Evolutionary conservation across 192 early-diverging fungal species (phyloP).

Genomic region (Backusella psychrophila): DNA sequence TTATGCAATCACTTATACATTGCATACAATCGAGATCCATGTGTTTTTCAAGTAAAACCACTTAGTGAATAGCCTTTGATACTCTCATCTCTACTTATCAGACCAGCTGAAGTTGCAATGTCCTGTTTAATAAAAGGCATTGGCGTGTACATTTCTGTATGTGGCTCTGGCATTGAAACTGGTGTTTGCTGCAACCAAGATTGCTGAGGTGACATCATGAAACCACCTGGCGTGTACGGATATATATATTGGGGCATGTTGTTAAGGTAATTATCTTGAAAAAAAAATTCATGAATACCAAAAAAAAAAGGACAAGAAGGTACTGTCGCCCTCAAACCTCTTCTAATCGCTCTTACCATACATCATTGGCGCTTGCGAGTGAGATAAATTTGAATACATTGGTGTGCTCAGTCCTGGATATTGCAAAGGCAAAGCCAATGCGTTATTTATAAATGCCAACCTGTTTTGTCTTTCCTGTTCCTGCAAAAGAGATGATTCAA

Average conservation of each 20-base stretch:
- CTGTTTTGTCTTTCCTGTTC: background rate
- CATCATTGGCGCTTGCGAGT: background rate
- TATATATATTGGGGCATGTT: background rate
- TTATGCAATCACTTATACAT: too few relatives aligned
- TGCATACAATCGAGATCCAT: too few relatives aligned
- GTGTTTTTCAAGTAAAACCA: background rate
- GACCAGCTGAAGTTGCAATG: conserved; percentile 3
- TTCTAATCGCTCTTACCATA: background rate
- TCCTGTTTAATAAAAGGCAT: background rate
- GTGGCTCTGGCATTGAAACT: conserved; percentile 1
- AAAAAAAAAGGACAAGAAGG: background rate
- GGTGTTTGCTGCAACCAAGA: conserved; percentile 3
- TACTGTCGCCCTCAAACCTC: background rate
- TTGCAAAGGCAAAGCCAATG: background rate
- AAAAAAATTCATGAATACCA: background rate
- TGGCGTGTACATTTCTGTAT: background rate
- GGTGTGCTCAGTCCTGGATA: background rate
- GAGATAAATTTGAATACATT: background rate
- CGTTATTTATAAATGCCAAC: background rate
- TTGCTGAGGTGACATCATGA: background rate
- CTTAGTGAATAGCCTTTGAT: background rate
- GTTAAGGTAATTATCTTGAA: background rate
- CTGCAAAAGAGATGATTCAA: background rate
- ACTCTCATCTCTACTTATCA: conserved; percentile 3
- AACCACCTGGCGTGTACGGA: conserved; percentile 1